These are phyloP conservation scores for Bimuria novae-zelandiae DNA, from an alignment of 2,329 filamentous ascomycete genomes.

Conservation along the genomic window DNA sequence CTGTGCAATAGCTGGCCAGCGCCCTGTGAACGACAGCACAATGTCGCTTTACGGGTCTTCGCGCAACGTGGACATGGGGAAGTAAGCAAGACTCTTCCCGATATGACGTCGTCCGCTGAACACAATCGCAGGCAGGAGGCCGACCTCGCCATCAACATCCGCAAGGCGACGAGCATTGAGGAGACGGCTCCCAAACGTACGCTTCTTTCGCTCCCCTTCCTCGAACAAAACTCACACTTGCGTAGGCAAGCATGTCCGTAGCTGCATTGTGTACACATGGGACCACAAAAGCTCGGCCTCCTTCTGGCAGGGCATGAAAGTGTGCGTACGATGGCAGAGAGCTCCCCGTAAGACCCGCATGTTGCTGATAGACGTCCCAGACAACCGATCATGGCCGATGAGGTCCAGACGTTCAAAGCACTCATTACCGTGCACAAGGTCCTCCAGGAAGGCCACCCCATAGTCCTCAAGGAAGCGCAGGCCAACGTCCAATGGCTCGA, in stretches of 20 bases:
- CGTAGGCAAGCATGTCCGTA: constrained; percentile 88
- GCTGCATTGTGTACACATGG: constrained; percentile 98
- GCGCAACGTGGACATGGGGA: constrained; percentile 65
- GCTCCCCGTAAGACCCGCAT: neutral
- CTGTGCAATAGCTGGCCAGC: neutral
- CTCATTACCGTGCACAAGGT: constrained; percentile 98
- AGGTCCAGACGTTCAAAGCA: constrained; percentile 98
- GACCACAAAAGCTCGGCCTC: constrained; percentile 94
- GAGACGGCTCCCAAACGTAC: constrained; percentile 70
- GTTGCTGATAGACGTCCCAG: constrained; percentile 53
- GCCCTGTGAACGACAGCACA: neutral
- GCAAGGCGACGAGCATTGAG: constrained; percentile 69
- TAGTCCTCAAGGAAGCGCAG: constrained; percentile 85
- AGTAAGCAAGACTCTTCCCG: constrained; percentile 49
- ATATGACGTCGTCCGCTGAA: constrained; percentile 6
- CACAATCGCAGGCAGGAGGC: constrained; percentile 58
- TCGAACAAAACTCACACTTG: constrained; percentile 35
- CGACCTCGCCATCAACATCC: constrained; percentile 68
- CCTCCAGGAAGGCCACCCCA: constrained; percentile 91
- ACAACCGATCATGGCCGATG: constrained; percentile 96
- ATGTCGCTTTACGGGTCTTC: constrained; percentile 19
- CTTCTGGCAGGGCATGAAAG: constrained; percentile 99
- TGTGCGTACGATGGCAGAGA: constrained; percentile 61
- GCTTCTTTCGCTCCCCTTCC: constrained; percentile 12
- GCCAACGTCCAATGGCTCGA: constrained; percentile 89